Evolutionary conservation across 768 basidiomycete genomes (phyloP).

Genomic region (Pisolithus microcarpus): DNA sequence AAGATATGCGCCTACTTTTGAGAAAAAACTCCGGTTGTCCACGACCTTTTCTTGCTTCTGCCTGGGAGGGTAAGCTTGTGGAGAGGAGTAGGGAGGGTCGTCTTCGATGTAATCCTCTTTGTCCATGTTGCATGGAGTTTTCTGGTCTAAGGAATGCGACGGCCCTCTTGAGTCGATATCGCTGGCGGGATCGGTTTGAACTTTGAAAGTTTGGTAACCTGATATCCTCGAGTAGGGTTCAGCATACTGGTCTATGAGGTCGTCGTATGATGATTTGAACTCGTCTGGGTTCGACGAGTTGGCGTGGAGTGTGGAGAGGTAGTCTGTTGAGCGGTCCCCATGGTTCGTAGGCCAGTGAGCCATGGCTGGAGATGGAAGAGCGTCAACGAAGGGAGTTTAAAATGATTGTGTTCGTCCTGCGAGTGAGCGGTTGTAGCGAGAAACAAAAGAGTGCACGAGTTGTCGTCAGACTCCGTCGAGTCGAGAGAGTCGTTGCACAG

Average conservation of each 20-base stretch:
- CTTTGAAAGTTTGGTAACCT: constrained; percentile 51
- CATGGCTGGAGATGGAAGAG: constrained; percentile 18
- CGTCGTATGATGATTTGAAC: constrained; percentile 60
- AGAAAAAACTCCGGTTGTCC: constrained; percentile 45
- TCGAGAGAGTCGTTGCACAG: too few species aligned
- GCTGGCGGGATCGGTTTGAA: constrained; percentile 35
- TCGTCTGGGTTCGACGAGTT: constrained; percentile 31
- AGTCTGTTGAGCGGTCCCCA: constrained; percentile 29
- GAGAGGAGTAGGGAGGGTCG: constrained; percentile 31
- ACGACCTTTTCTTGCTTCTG: constrained; percentile 23
- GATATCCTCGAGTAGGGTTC: constrained; percentile 48
- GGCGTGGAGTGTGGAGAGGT: constrained; percentile 17
- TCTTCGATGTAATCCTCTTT: constrained; percentile 19
- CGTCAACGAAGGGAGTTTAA: constrained; percentile 10
- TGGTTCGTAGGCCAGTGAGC: constrained; percentile 15
- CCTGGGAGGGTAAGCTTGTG: constrained; percentile 26
- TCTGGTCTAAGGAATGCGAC: constrained; percentile 43
- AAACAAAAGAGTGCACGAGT: constrained; percentile 3
- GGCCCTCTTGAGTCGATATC: constrained; percentile 28
- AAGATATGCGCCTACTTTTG: constrained; percentile 34
- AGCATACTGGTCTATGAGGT: constrained; percentile 67
- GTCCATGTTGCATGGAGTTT: constrained; percentile 26
- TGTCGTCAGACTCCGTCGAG: too few species aligned
- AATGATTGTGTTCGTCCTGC: constrained; percentile 22
- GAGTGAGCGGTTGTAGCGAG: constrained; percentile 10